Conservation (phyloP, 805 yeast species). For the Sugiyamaella americana region DNA sequence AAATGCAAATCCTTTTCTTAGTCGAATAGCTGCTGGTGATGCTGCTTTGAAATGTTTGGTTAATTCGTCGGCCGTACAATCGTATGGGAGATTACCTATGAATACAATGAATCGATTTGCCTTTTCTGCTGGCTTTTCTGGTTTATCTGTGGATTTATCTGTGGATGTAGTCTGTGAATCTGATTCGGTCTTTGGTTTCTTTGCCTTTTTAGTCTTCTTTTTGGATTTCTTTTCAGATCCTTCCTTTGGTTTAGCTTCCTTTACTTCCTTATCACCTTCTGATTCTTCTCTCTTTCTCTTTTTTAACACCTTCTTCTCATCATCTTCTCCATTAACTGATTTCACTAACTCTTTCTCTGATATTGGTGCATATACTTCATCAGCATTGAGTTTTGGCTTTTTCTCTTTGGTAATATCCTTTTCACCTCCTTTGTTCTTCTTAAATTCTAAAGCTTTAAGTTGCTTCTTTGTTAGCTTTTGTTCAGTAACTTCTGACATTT, state of each 20-base stretch:
- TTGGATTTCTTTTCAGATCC: slow-evolving; percentile 47
- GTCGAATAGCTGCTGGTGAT: slow-evolving; percentile 65
- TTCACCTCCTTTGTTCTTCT: slow-evolving; percentile 19
- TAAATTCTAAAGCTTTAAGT: slow-evolving; percentile 27
- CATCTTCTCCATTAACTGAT: slow-evolving; percentile 9
- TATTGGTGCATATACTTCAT: slow-evolving; percentile 14
- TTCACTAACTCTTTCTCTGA: slow-evolving; percentile 14
- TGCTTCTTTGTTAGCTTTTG: slow-evolving; percentile 29
- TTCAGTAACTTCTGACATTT: background rate
- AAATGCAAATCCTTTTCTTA: slow-evolving; percentile 70
- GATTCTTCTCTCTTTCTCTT: slow-evolving; percentile 2
- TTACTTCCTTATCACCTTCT: background rate
- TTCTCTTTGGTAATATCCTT: slow-evolving; percentile 2
- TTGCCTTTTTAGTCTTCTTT: slow-evolving; percentile 31
- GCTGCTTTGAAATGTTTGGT: slow-evolving; percentile 64
- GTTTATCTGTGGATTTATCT: background rate
- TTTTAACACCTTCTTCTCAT: slow-evolving; percentile 16
- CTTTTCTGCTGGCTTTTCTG: background rate
- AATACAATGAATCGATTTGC: slow-evolving; percentile 68
- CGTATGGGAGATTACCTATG: slow-evolving; percentile 85
- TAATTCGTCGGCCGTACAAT: slow-evolving; percentile 55
- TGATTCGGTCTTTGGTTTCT: slow-evolving; percentile 28
- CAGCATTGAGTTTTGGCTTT: slow-evolving; percentile 15
- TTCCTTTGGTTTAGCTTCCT: slow-evolving; percentile 29
- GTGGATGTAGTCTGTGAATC: slow-evolving; percentile 26